Evolutionary conservation across 805 yeast genomes (phyloP), one percentile per base, ranked within the genome.

Genomic region (Starmerella roubikii): DNA sequence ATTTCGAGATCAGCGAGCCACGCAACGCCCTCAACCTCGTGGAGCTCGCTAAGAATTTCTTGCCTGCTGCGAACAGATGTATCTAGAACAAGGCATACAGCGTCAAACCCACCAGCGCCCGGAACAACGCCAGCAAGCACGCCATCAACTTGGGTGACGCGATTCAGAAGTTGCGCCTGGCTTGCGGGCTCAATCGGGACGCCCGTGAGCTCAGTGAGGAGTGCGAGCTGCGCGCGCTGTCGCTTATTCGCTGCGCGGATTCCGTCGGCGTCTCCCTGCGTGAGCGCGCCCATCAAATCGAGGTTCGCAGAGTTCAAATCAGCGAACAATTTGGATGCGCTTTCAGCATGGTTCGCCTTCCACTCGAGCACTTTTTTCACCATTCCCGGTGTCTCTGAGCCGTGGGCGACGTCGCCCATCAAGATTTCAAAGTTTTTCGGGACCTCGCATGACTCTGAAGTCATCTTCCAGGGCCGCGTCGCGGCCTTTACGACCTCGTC

Each of bases 51-150:
- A 15, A 47, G 30, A 10, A 34, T 16, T 4, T n/a, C 10, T 49
- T 43, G 2, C 6, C 28, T 3, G 2, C 51, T 57, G 3, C 70
- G 55, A 2, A 70, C 56, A 1, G 58, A 52, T 21, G 69, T 72
- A 2, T 70, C 65, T 2, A 78, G 77, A 21, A 91, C 58, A 21
- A 88, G 52, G 40, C 93, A 72, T 16, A 91, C 72, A 1, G 98
- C 98, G 62, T 91, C 98, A 54, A 76, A 80, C 0, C 98, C 98
- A 21, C 98, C 98, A 0, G 98, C 98, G 2, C 98, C 98, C 0
- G 98, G 98, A 3, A 91, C 94, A 25, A 91, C 86, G n/a, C 94
- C 96, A 0, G 94, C 93, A 16, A 88, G 50, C 23, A 84, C 91
- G 13, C 98, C 98, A 26, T 4, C 10, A 17, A 82, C 54, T 8